Percentiles rank a stretch among this genome's conserved stretches.
phyloP scores from a whole-genome alignment of 148 eudicot genomes.

The Oxyria digyna region DNA sequence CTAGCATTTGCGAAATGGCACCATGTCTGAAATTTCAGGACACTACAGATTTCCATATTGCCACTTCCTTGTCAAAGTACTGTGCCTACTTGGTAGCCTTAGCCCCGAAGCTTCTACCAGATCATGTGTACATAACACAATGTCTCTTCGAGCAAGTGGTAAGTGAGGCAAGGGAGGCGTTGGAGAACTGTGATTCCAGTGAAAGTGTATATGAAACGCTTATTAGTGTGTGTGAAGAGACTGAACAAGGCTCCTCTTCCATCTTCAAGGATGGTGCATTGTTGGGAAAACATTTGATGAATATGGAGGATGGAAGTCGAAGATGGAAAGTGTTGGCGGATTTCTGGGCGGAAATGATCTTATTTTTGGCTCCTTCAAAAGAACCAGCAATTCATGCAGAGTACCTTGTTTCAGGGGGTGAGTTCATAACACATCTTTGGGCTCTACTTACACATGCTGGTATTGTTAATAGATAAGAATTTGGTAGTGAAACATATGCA shows the following conservation, averaged over 20 bases:
- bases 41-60: neutral
- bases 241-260: neutral
- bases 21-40: neutral
- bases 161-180: neutral
- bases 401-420: neutral
- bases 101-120: neutral
- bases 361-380: neutral
- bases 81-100: constrained; percentile 2
- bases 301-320: neutral
- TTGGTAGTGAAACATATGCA: neutral
- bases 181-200: neutral
- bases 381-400: neutral
- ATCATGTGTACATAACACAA: neutral
- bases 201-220: neutral
- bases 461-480: neutral
- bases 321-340: constrained; percentile 1
- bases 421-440: neutral
- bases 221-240: neutral
- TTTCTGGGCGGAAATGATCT: neutral
- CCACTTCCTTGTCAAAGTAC: constrained; percentile 2
- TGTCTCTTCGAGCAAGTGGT: constrained; percentile 5
- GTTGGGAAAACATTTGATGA: constrained; percentile 2
- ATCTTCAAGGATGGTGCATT: neutral
- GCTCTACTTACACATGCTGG: neutral
- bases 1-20: neutral